These are phyloP conservation scores for Atractiella rhizophila DNA, from an alignment of 768 basidiomycete species.

Conservation along the genomic window DNA sequence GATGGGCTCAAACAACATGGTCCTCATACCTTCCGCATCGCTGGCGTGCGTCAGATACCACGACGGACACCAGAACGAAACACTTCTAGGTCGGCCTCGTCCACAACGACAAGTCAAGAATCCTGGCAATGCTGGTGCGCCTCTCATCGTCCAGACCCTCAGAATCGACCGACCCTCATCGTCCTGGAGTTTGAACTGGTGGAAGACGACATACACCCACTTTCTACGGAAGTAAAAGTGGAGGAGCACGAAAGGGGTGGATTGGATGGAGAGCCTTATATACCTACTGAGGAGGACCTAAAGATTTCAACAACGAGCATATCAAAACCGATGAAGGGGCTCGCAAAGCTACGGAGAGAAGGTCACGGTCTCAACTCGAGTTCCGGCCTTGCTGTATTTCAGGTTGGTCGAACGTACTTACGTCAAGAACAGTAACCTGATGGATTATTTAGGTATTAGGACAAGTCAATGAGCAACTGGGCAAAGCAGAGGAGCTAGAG, in stretches of 20 bases:
- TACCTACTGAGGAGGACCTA: slow-evolving; percentile 13
- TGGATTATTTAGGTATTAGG: slow-evolving; percentile 52
- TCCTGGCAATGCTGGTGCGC: slow-evolving; percentile 48
- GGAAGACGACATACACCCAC: slow-evolving; percentile 39
- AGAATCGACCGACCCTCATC: slow-evolving; percentile 5
- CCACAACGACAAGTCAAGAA: no score
- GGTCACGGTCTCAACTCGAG: neutral
- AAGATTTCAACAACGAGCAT: slow-evolving; percentile 35
- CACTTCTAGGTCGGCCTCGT: no score
- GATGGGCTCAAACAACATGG: slow-evolving; percentile 19
- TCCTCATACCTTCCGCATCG: slow-evolving; percentile 43
- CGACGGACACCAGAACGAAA: slow-evolving; percentile 16
- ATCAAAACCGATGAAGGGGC: slow-evolving; percentile 41
- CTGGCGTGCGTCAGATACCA: slow-evolving; percentile 35
- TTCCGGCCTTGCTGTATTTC: neutral
- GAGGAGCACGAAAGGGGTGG: slow-evolving; percentile 3
- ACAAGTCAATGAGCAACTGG: slow-evolving; percentile 58
- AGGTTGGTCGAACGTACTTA: slow-evolving; percentile 5
- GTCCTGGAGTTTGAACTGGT: slow-evolving; percentile 63
- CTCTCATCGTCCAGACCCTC: slow-evolving; percentile 29
- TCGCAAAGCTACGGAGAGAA: slow-evolving; percentile 34
- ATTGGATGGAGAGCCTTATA: slow-evolving; percentile 1
- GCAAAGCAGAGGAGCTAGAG: slow-evolving; percentile 37
- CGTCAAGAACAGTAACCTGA: slow-evolving; percentile 46
- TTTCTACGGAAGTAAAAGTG: slow-evolving; percentile 16